Percentiles rank a stretch among this genome's conserved stretches.
phyloP scores from a whole-genome alignment of 257 asterid species.

The Solanum sparsipilum region DNA sequence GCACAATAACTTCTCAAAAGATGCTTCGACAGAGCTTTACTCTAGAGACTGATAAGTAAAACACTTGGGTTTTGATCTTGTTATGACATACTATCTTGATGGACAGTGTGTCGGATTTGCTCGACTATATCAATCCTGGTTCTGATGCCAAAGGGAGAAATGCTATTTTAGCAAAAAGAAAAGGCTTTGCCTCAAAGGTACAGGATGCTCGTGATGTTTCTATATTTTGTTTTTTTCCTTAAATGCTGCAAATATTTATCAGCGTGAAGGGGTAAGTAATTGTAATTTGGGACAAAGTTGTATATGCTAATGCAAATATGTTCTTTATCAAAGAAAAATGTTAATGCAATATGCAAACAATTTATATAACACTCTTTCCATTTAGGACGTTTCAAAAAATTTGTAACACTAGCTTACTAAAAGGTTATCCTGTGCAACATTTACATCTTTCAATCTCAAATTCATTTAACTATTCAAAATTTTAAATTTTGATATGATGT shows the following conservation, averaged over 20 bases:
- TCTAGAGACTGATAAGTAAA: background rate
- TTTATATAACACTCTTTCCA: background rate
- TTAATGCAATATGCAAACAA: background rate
- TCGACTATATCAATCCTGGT: slow-evolving; percentile 78
- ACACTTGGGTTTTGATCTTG: background rate
- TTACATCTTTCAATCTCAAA: background rate
- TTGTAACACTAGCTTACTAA: background rate
- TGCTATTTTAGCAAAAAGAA: slow-evolving; percentile 40
- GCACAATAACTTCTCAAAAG: background rate
- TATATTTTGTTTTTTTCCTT: background rate
- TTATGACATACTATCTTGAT: slow-evolving; percentile 7
- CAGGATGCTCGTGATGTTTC: background rate
- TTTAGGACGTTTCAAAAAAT: background rate
- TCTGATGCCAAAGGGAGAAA: slow-evolving; percentile 69
- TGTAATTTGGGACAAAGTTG: background rate
- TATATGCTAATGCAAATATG: background rate
- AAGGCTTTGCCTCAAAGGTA: slow-evolving; percentile 56
- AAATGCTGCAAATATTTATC: background rate
- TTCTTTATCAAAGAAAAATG: background rate
- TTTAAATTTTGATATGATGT: background rate
- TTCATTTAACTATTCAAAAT: background rate
- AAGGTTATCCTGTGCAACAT: background rate
- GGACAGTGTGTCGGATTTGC: slow-evolving; percentile 97
- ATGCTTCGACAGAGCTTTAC: background rate
- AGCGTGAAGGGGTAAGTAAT: background rate